Evolutionary conservation across 2,329 filamentous ascomycete genomes (phyloP).

Genomic region (Zasmidium cellare): DNA sequence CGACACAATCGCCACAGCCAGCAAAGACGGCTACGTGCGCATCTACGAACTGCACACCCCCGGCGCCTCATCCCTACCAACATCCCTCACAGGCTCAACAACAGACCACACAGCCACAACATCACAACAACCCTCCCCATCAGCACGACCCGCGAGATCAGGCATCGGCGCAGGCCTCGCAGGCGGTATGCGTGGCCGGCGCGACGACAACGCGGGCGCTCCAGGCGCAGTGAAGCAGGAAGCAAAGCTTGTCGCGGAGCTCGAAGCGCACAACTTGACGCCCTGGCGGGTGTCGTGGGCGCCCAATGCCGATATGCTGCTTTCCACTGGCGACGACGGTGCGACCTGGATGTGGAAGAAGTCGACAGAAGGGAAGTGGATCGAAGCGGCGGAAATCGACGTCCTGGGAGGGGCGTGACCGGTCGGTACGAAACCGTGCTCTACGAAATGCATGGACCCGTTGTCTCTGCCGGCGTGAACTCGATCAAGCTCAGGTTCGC

Average conservation of each 20-base stretch:
- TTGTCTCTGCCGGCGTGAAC: too few relatives aligned
- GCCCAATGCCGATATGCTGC: slow-evolving; percentile 64
- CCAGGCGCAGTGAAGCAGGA: slow-evolving; percentile 68
- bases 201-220: slow-evolving; percentile 54
- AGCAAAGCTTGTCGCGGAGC: slow-evolving; percentile 63
- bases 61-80: slow-evolving; percentile 31
- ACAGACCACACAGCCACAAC: slow-evolving; percentile 2
- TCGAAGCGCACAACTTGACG: slow-evolving; percentile 67
- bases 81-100: slow-evolving; percentile 20
- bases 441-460: too few relatives aligned
- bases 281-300: slow-evolving; percentile 75
- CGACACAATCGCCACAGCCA: slow-evolving; percentile 87
- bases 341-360: slow-evolving; percentile 54
- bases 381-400: slow-evolving; percentile 51
- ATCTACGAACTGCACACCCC: slow-evolving; percentile 78
- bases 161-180: slow-evolving; percentile 57
- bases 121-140: slow-evolving; percentile 17
- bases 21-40: slow-evolving; percentile 84
- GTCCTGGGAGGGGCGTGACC: slow-evolving; percentile 21
- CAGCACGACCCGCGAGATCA: slow-evolving; percentile 33
- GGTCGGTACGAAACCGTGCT: too few relatives aligned
- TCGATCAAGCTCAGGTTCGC: too few relatives aligned
- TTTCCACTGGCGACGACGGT: slow-evolving; percentile 76
- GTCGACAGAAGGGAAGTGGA: slow-evolving; percentile 48
- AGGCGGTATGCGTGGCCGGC: slow-evolving; percentile 48